phyloP scores from a whole-genome alignment of 2,329 filamentous ascomycete species.

The Fusarium sp. region DNA sequence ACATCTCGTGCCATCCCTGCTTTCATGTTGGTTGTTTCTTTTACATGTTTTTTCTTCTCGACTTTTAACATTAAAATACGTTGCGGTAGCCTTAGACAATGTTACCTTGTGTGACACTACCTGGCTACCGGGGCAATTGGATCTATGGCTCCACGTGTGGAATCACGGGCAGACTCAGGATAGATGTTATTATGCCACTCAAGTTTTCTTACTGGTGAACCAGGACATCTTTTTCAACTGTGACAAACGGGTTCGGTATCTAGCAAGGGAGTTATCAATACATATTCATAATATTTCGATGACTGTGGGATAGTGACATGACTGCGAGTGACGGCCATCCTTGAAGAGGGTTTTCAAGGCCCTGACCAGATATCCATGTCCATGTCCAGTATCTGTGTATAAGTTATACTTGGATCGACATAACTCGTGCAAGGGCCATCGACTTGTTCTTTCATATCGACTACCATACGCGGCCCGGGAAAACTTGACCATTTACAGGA shows the following conservation, averaged over 20 bases:
- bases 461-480: too few relatives aligned
- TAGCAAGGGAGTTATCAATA: conserved; percentile 13
- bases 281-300: conserved; percentile 1
- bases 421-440: conserved; percentile 1
- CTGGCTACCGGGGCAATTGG: conserved; percentile 8
- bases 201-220: not conserved
- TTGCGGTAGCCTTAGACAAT: not conserved
- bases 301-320: not conserved
- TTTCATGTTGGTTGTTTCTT: conserved; percentile 5
- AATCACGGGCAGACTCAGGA: not conserved
- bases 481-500: too few relatives aligned
- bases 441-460: not conserved
- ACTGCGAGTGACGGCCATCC: not conserved
- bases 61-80: not conserved
- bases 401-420: conserved; percentile 9
- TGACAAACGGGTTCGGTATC: conserved; percentile 1
- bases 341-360: not conserved
- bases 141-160: not conserved
- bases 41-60: not conserved
- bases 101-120: conserved; percentile 4
- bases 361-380: conserved; percentile 25
- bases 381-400: not conserved
- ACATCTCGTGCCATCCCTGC: conserved; percentile 5
- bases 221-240: not conserved
- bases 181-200: conserved; percentile 7